phyloP scores from a whole-genome alignment of 1,284 basidiomycete species.

The Spongispora temasekensis region DNA sequence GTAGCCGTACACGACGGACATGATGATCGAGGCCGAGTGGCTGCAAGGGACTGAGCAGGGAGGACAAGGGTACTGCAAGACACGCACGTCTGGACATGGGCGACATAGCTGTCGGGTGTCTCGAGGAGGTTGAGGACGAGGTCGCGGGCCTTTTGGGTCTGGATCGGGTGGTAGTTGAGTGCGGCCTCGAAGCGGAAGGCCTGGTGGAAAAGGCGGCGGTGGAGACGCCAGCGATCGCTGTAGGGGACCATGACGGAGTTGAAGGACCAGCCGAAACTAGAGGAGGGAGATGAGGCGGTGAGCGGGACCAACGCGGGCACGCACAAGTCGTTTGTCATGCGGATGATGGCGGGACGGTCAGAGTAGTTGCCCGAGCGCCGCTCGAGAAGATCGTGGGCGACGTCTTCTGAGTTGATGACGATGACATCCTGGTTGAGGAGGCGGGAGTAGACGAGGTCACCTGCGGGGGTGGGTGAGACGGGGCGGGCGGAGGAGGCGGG shows the following conservation, averaged over 20 bases:
- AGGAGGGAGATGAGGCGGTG: not conserved
- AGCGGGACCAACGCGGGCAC: not conserved
- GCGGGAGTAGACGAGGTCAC: conserved; percentile 30
- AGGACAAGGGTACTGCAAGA: not conserved
- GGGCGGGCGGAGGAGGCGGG: not conserved
- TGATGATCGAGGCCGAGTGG: conserved; percentile 32
- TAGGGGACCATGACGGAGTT: conserved; percentile 33
- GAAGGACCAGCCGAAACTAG: conserved; percentile 32
- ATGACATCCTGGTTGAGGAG: conserved; percentile 32
- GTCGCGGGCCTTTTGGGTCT: conserved; percentile 29
- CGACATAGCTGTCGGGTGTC: conserved; percentile 15
- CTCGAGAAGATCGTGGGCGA: conserved; percentile 32
- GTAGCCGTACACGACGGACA: conserved; percentile 33
- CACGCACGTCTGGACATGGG: conserved; percentile 30
- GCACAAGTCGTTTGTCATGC: conserved; percentile 34
- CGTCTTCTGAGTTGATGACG: conserved; percentile 29
- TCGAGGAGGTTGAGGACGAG: conserved; percentile 30
- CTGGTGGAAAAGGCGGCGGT: conserved; percentile 31
- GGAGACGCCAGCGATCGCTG: conserved; percentile 32
- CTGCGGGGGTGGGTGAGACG: conserved; percentile 8
- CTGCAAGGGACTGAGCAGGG: conserved; percentile 9
- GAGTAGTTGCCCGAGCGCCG: conserved; percentile 34
- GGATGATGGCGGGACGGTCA: conserved; percentile 26
- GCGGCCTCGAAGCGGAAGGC: conserved; percentile 27
- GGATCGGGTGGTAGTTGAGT: conserved; percentile 21